A percentile compares a stretch with the other conserved stretches of the same genome.
phyloP scores from a whole-genome alignment of 805 yeast species.

The Jamesozyma piceae region DNA sequence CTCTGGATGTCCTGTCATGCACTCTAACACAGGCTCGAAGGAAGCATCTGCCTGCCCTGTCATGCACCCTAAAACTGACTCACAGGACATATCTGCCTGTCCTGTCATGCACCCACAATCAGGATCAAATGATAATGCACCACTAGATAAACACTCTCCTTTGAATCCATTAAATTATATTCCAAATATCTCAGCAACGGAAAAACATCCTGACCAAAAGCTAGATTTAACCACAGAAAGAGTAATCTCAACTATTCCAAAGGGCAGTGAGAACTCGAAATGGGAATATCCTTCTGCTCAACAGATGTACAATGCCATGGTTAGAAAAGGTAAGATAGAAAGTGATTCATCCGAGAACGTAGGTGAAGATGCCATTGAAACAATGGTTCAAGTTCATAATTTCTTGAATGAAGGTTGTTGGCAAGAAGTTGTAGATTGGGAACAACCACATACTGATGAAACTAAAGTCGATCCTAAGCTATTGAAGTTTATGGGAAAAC shows the following conservation, averaged over 20 bases:
- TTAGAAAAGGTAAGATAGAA: constrained; percentile 70
- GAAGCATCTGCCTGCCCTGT: constrained; percentile 4
- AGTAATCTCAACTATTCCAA: constrained; percentile 76
- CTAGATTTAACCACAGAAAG: constrained; percentile 73
- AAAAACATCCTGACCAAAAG: constrained; percentile 70
- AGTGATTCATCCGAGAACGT: constrained; percentile 52
- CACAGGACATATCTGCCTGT: constrained; percentile 31
- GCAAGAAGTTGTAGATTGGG: constrained; percentile 92
- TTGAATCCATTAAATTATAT: constrained; percentile 82
- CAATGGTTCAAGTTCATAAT: constrained; percentile 95
- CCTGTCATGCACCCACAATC: constrained; percentile 31
- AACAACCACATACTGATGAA: constrained; percentile 51
- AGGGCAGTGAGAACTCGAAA: constrained; percentile 65
- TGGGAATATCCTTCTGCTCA: constrained; percentile 99
- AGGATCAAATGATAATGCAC: background rate
- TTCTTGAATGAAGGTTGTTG: constrained; percentile 96
- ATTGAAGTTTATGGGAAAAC: constrained; percentile 82
- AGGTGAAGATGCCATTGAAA: constrained; percentile 91
- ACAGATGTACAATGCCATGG: constrained; percentile 97
- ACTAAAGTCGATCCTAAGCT: constrained; percentile 63
- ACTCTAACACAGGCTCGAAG: constrained; percentile 4
- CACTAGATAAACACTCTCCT: background rate
- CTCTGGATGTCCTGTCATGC: constrained; percentile 36
- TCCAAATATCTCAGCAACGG: constrained; percentile 61
- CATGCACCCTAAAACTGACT: constrained; percentile 23